Evolutionary conservation across 257 asterid genomes (phyloP), one percentile per base, ranked within the genome.

Genomic region (Lithospermum erythrorhizon): DNA sequence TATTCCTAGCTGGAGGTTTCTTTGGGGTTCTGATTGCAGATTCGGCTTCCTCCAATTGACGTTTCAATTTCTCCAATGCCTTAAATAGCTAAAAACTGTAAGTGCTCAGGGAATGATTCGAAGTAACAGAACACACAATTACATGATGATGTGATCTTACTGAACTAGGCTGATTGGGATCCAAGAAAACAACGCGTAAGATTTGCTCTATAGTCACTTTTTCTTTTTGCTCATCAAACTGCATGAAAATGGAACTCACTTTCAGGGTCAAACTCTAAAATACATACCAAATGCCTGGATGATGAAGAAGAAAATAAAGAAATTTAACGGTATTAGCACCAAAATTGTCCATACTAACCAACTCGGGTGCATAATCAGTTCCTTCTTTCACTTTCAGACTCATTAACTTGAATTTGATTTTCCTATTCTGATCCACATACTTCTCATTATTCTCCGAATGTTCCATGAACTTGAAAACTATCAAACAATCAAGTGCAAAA

Each of bases 1-100:
- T 82, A 18, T 84, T 61, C n/a, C 80, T 87, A 55, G 73, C 76
- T 62, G 84, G 80, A 69, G 87, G 85, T 78, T 88, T 88, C 74
- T 81, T 83, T 57, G 83, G 93, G 53, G 78, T 68, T 69, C 80
- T 93, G 59, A 79, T 3, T 9, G 83, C 96, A 73, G 87, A 77
- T 62, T 88, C 96, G 10, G 95, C 96, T 64, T 85, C 95, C 21
- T 87, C 90, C 71, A 88, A 67, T 70, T 88, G 95, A 30, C 82
- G 90, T 61, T 79, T 83, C 59, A 85, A 80, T 66, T 84, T 88
- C 55, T 85, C 93, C 69, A 88, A 79, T 53, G 82, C 90, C 96
- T 83, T 61, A 2, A 62, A 37, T 25, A 61, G 41, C 65, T 58
- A 19, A 65, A n/a, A 29, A 21, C 48, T 53, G 30, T 55, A 56